A percentile compares a stretch with the other conserved stretches of the same genome.
Conservation (phyloP, 148 eudicot genomes). For the Rhododendron ferrugineum region DNA sequence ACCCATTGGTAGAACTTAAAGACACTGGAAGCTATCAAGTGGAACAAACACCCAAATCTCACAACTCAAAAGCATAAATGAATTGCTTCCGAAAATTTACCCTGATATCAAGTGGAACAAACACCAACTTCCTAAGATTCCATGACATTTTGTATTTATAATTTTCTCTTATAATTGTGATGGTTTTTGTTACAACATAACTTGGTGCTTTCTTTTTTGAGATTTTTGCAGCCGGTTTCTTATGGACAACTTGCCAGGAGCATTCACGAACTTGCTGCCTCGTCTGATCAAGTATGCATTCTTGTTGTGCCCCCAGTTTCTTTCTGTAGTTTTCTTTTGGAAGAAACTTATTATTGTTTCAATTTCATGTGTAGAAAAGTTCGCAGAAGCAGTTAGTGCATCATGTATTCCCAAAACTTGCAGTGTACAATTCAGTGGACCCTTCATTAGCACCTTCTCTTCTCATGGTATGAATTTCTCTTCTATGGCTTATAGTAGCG, state of each 20-base stretch:
- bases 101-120: not conserved
- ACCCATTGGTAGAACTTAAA: too few species aligned
- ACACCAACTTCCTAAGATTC: not conserved
- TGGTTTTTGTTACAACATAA: slow-evolving; percentile 7
- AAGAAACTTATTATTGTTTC: not conserved
- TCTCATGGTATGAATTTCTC: slow-evolving; percentile 67
- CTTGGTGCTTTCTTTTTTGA: not conserved
- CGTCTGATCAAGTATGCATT: slow-evolving; percentile 81
- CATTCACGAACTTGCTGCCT: slow-evolving; percentile 85
- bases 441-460: slow-evolving; percentile 98
- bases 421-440: slow-evolving; percentile 98
- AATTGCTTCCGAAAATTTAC: too few species aligned
- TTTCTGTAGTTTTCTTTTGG: not conserved
- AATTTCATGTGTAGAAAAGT: slow-evolving; percentile 60
- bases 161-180: not conserved
- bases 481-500: not conserved
- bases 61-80: too few species aligned
- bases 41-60: too few species aligned
- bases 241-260: slow-evolving; percentile 98
- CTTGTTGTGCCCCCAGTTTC: not conserved
- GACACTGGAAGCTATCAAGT: too few species aligned
- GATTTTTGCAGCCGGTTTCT: slow-evolving; percentile 70
- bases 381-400: slow-evolving; percentile 85
- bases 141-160: not conserved
- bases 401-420: slow-evolving; percentile 98